Base-by-base conservation (phyloP, 805 yeast genomes). In the Dipodascopsis tothii region DNA sequence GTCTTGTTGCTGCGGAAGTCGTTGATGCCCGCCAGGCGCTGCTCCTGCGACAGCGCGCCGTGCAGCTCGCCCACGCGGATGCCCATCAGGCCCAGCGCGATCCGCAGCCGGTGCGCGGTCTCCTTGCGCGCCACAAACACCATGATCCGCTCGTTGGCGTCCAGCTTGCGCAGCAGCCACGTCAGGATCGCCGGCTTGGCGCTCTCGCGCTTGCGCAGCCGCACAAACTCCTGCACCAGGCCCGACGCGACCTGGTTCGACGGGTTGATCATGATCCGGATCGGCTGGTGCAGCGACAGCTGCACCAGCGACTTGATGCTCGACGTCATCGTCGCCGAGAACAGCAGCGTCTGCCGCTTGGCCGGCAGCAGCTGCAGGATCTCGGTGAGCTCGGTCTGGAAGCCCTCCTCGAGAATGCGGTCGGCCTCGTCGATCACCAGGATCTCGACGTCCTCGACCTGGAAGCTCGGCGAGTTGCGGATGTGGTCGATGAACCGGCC, bases 341-440 rank as follows among this genome's bases (percentile, higher is more conserved):
- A 92, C 56, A 92, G 69, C 69, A 92, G 67, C 0, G 96, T 90
- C 67, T 92, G 99, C 63, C 97, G 79, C 66, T 85, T 85, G 40
- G 80, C 75, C 22, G 99, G 98, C 52, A 94, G 71, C 43, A 90
- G 70, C 11, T 83, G 74, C 65, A 92, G 74, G 48, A 92, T 90
- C 63, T 92, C 98, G 17, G 86, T 81, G 54, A 92, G 71, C 66
- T 92, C 98, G 41, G 80, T 85, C 65, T 88, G 96, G 77, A 92
- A 92, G 60, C 99, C 99, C 67, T 92, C 99, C 63, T 92, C 99
- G 56, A 92, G 74, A 97, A 92, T 92, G 70, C 98, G 80, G 73
- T 92, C 98, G 48, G 98, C 98, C 70, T 92, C 98, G 70, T 92
- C 98, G 55, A 92, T 74, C 23, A 92, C 94, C 57, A 92, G 70